phyloP scores from a whole-genome alignment of 352 stramenopile species.

The Hyphochytrium catenoides region DNA sequence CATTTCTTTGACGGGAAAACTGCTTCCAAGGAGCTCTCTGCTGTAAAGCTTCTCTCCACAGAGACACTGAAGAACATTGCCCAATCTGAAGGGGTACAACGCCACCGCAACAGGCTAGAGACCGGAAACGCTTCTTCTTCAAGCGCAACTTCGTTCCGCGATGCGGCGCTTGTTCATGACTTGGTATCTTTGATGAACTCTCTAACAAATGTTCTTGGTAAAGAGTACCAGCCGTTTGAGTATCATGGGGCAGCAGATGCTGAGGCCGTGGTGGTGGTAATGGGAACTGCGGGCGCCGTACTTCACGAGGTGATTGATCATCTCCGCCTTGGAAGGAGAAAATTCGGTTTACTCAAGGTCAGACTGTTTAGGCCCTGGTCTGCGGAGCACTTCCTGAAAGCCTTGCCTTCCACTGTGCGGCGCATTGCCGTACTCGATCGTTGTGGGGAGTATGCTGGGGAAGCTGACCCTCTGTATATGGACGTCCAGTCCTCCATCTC shows the following conservation, averaged over 20 bases:
- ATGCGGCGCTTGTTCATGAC: conserved; percentile 21
- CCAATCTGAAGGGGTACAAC: conserved; percentile 6
- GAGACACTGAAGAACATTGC: conserved; percentile 22
- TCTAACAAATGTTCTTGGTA: conserved; percentile 34
- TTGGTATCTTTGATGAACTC: conserved; percentile 44
- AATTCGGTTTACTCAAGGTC: conserved; percentile 47
- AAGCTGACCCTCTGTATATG: conserved; percentile 31
- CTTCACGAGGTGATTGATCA: conserved; percentile 32
- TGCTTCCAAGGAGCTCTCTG: conserved; percentile 27
- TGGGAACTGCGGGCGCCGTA: conserved; percentile 26
- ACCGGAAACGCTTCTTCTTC: conserved; percentile 10
- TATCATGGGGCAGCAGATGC: conserved; percentile 34
- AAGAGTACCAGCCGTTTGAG: conserved; percentile 52
- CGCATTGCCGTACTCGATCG: conserved; percentile 40
- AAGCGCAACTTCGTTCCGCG: conserved; percentile 3
- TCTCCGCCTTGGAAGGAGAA: conserved; percentile 35
- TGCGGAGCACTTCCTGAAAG: conserved; percentile 30
- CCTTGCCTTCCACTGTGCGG: conserved; percentile 22
- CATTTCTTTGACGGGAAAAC: conserved; percentile 53
- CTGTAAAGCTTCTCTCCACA: conserved; percentile 25
- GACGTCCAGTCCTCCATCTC: conserved; percentile 44
- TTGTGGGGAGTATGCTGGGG: conserved; percentile 26
- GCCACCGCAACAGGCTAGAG: too few relatives aligned
- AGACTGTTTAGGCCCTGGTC: conserved; percentile 41
- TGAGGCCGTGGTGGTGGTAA: conserved; percentile 34